These are phyloP conservation scores for Aphanocladium album DNA, from an alignment of 2,329 filamentous ascomycete species.

Conservation along the genomic window DNA sequence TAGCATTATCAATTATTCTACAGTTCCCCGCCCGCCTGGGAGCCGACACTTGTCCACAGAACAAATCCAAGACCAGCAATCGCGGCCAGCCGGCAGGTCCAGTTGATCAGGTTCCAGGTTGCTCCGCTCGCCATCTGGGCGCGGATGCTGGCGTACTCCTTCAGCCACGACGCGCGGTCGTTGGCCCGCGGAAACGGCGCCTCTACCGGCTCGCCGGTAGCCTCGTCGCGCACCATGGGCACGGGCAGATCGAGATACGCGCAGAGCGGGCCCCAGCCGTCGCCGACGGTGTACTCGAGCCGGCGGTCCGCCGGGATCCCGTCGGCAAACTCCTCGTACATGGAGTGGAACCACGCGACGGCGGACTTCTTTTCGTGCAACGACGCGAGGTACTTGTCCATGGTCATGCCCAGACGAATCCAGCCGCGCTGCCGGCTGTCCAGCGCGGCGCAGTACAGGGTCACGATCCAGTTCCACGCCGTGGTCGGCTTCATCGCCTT, in stretches of 20 bases:
- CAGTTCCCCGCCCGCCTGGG: no score
- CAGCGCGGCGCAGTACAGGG: conserved; percentile 27
- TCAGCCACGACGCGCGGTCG: conserved; percentile 5
- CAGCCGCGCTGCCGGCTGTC: conserved; percentile 22
- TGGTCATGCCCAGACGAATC: conserved; percentile 23
- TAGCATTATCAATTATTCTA: no score
- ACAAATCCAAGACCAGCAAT: background rate
- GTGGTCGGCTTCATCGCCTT: conserved; percentile 12
- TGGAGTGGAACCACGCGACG: conserved; percentile 32
- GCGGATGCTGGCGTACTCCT: background rate
- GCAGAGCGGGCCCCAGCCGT: conserved; percentile 38
- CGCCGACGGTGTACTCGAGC: conserved; percentile 33
- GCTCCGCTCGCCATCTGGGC: background rate
- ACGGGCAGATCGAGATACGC: conserved; percentile 32
- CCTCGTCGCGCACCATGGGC: conserved; percentile 27
- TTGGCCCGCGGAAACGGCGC: conserved; percentile 19
- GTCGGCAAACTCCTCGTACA: conserved; percentile 33
- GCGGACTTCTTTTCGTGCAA: conserved; percentile 33
- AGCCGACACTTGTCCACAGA: no score
- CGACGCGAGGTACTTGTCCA: conserved; percentile 16
- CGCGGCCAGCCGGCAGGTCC: background rate
- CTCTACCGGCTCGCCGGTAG: conserved; percentile 19
- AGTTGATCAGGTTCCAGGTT: background rate
- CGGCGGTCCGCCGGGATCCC: conserved; percentile 30
- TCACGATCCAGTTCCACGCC: conserved; percentile 13